phyloP scores from a whole-genome alignment of 306 rosid genomes.

The Acacia melanoxylon region DNA sequence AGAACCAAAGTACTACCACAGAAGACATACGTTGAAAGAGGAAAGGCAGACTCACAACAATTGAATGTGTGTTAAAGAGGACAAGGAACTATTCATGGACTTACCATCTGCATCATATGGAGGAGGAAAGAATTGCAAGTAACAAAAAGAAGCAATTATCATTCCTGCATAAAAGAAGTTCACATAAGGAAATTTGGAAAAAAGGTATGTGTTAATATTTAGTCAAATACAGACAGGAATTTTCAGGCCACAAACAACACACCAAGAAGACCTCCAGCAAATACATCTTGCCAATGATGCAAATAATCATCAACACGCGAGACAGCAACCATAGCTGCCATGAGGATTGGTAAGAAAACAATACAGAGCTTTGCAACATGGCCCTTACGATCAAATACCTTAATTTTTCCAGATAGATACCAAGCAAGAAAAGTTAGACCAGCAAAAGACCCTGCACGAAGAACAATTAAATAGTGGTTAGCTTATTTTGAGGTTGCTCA shows the following conservation, averaged over 20 bases:
- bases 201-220: background rate
- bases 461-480: conserved; percentile 24
- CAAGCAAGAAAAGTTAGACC: conserved; percentile 83
- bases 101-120: conserved; percentile 83
- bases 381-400: conserved; percentile 78
- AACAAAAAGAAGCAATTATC: conserved; percentile 73
- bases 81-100: conserved; percentile 24
- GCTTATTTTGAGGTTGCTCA: conserved; percentile 22
- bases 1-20: background rate
- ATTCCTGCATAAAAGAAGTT: conserved; percentile 56
- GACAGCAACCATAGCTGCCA: conserved; percentile 74
- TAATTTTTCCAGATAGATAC: conserved; percentile 81
- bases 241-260: conserved; percentile 30
- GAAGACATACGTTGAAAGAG: background rate
- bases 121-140: conserved; percentile 94
- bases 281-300: conserved; percentile 98
- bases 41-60: conserved; percentile 8
- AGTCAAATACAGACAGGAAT: conserved; percentile 13
- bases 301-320: conserved; percentile 96
- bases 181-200: conserved; percentile 32
- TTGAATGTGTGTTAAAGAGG: background rate
- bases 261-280: conserved; percentile 87
- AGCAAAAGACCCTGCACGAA: conserved; percentile 80
- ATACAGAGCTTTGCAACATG: conserved; percentile 85
- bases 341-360: conserved; percentile 64